A percentile compares a stretch with the other conserved stretches of the same genome.
Evolutionary conservation across 768 basidiomycete genomes (phyloP).

Genomic region (Kwoniella bestiolae): DNA sequence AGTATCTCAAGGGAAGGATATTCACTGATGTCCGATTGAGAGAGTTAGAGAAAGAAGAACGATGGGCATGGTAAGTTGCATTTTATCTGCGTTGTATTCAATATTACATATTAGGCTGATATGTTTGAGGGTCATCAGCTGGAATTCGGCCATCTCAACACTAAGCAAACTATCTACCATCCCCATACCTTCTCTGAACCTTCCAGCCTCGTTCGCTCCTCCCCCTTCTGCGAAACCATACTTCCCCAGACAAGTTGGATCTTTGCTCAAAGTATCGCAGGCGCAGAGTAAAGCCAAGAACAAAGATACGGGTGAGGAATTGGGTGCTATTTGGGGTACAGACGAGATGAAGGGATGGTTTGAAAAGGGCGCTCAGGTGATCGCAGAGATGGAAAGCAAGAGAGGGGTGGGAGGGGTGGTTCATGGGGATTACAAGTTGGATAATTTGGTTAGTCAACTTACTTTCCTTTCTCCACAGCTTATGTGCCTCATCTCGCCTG

Average conservation of each 20-base stretch:
- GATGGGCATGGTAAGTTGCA: slow-evolving; percentile 70
- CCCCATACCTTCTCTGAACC: slow-evolving; percentile 67
- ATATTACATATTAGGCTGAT: not conserved
- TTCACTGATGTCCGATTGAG: slow-evolving; percentile 84
- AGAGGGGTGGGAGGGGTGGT: slow-evolving; percentile 74
- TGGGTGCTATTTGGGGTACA: slow-evolving; percentile 76
- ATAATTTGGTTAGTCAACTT: slow-evolving; percentile 71
- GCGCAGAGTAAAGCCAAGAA: slow-evolving; percentile 74
- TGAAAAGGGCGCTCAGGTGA: slow-evolving; percentile 60
- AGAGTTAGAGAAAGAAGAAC: slow-evolving; percentile 65
- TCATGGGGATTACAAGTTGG: slow-evolving; percentile 97
- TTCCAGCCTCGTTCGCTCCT: slow-evolving; percentile 61
- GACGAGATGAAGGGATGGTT: slow-evolving; percentile 79
- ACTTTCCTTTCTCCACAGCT: too few species aligned
- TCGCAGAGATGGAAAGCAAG: slow-evolving; percentile 73
- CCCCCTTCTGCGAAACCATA: slow-evolving; percentile 62
- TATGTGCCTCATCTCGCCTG: not conserved
- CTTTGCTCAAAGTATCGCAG: slow-evolving; percentile 77
- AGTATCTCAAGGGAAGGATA: slow-evolving; percentile 90
- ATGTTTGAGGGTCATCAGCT: slow-evolving; percentile 26
- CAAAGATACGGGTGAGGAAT: slow-evolving; percentile 63
- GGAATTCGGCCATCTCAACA: slow-evolving; percentile 50
- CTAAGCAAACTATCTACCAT: slow-evolving; percentile 57
- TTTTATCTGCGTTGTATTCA: not conserved
- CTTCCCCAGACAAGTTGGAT: slow-evolving; percentile 92